phyloP scores from a whole-genome alignment of 1,284 basidiomycete genomes.

The Cryptococcus wingfieldii region DNA sequence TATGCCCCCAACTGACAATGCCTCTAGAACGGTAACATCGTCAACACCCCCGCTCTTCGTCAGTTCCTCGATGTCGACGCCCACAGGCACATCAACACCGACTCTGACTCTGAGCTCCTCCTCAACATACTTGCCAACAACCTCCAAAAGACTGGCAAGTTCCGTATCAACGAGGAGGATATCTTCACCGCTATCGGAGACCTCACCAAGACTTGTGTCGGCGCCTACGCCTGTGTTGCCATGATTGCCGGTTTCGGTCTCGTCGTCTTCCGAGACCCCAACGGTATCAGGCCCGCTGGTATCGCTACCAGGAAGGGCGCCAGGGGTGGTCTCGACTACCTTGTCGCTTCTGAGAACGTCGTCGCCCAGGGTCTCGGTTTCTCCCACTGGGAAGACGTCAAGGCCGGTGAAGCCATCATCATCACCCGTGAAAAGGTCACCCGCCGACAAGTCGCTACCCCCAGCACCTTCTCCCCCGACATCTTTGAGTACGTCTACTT shows the following conservation, averaged over 20 bases:
- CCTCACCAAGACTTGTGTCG: constrained; percentile 82
- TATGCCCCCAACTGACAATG: constrained; percentile 7
- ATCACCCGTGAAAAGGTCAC: constrained; percentile 75
- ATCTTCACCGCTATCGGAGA: constrained; percentile 91
- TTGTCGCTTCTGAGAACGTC: constrained; percentile 93
- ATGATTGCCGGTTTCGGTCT: constrained; percentile 99
- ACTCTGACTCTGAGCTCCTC: constrained; percentile 94
- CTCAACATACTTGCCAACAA: constrained; percentile 98
- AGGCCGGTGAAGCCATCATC: constrained; percentile 91
- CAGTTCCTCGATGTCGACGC: constrained; percentile 94
- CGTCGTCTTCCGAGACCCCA: constrained; percentile 98
- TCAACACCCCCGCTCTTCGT: constrained; percentile 82
- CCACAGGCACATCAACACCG: constrained; percentile 98
- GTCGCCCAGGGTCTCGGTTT: constrained; percentile 93
- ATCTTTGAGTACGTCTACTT: constrained; percentile 99
- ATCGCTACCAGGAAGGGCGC: constrained; percentile 60
- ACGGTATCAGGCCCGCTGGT: constrained; percentile 91
- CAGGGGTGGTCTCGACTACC: constrained; percentile 67
- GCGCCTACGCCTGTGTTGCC: constrained; percentile 93
- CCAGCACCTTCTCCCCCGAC: constrained; percentile 85
- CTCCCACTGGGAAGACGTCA: constrained; percentile 86
- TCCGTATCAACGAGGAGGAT: constrained; percentile 99
- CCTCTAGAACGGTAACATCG: constrained; percentile 93
- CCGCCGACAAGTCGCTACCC: constrained; percentile 65
- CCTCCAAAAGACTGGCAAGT: constrained; percentile 96